Percentiles rank a stretch among this genome's conserved stretches.
phyloP scores from a whole-genome alignment of 331 rosid genomes.

The Malus hybrid region DNA sequence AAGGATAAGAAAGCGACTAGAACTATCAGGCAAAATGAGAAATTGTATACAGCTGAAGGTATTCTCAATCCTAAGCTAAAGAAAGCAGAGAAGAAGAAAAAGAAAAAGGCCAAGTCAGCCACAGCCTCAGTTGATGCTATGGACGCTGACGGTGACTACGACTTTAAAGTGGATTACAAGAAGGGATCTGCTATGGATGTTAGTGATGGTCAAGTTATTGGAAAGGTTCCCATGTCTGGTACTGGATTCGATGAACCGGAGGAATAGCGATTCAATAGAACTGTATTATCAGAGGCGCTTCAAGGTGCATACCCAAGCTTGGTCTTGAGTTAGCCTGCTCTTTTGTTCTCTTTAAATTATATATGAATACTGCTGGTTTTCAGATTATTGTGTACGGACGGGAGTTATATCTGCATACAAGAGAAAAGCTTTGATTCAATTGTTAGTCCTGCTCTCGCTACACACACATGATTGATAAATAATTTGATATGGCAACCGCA shows the following conservation, averaged over 20 bases:
- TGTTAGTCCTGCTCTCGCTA: background rate
- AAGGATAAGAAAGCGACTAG: slow-evolving; percentile 34
- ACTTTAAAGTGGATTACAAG: slow-evolving; percentile 72
- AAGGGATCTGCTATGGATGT: slow-evolving; percentile 47
- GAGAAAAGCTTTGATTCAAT: background rate
- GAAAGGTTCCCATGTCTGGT: slow-evolving; percentile 36
- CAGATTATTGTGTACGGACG: background rate
- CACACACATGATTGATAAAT: no score
- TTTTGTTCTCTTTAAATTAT: background rate
- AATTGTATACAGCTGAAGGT: slow-evolving; percentile 65
- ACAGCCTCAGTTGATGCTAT: slow-evolving; percentile 33
- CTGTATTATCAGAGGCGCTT: background rate
- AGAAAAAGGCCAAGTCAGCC: slow-evolving; percentile 46
- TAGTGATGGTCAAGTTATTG: slow-evolving; percentile 18
- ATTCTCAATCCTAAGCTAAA: slow-evolving; percentile 64
- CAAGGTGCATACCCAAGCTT: background rate
- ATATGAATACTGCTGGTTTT: background rate
- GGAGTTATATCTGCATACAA: background rate
- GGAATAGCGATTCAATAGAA: background rate
- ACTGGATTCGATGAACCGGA: slow-evolving; percentile 23
- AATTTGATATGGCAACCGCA: no score
- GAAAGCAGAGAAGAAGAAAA: slow-evolving; percentile 78
- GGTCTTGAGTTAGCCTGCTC: background rate
- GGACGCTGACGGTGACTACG: slow-evolving; percentile 77
- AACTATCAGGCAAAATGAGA: slow-evolving; percentile 65